phyloP scores from a whole-genome alignment of 495 filamentous ascomycete species.

The Lentithecium fluviatile region DNA sequence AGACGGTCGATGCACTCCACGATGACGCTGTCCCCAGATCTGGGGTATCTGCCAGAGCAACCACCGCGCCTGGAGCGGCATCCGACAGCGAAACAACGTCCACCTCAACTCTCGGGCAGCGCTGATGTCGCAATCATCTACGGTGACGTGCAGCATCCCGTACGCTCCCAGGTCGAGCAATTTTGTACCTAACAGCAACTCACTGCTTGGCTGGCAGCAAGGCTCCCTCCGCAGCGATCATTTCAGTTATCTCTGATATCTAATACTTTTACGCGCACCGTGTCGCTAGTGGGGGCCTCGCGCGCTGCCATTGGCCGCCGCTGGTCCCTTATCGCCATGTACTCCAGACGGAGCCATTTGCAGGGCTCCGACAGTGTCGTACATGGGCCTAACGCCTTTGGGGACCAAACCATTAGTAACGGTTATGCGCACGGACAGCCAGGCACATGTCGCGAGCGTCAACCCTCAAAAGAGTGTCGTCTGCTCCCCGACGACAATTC shows the following conservation, averaged over 20 bases:
- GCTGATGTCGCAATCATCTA: neutral
- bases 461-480: conserved; percentile 27
- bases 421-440: conserved; percentile 17
- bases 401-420: conserved; percentile 25
- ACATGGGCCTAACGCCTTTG: conserved; percentile 8
- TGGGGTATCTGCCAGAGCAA: too few relatives aligned
- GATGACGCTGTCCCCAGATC: too few relatives aligned
- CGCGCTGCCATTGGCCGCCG: conserved; percentile 10
- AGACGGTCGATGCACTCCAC: too few relatives aligned
- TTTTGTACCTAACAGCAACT: conserved; percentile 30
- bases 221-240: neutral
- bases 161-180: neutral
- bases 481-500: conserved; percentile 11
- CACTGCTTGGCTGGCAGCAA: conserved; percentile 27
- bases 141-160: neutral
- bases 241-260: conserved; percentile 3
- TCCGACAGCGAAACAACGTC: too few relatives aligned
- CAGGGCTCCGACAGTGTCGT: neutral
- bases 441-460: conserved; percentile 26
- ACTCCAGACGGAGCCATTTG: neutral
- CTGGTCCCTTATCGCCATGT: conserved; percentile 15
- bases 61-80: too few relatives aligned
- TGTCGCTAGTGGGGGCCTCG: conserved; percentile 14
- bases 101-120: neutral
- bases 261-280: conserved; percentile 26